Conservation (phyloP, 345 rosid species). For the Gossypium longicalyx region DNA sequence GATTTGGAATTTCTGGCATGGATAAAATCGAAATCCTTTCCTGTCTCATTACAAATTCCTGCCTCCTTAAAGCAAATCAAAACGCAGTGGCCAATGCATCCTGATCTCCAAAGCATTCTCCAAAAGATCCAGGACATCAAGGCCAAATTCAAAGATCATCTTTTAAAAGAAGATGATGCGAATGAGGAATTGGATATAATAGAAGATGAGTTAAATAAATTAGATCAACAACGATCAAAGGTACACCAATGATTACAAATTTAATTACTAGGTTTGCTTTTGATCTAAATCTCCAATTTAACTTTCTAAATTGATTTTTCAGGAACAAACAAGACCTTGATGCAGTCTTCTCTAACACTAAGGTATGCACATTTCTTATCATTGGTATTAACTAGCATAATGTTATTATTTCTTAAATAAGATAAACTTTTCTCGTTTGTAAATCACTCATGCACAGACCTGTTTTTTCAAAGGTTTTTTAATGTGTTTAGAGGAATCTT, state of each 20-base stretch:
- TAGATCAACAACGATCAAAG: neutral
- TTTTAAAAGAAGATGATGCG: neutral
- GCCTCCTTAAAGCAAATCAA: neutral
- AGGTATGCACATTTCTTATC: neutral
- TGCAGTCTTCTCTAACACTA: neutral
- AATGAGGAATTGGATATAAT: neutral
- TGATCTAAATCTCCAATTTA: neutral
- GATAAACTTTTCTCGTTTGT: too few species aligned
- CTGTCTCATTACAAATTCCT: neutral
- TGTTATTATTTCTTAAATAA: too few species aligned
- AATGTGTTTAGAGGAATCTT: too few species aligned
- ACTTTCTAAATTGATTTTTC: neutral
- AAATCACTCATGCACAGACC: too few species aligned
- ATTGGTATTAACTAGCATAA: neutral
- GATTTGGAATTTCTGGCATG: too few species aligned
- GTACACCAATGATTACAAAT: neutral
- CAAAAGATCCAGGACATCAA: neutral
- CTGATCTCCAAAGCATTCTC: neutral
- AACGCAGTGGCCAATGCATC: neutral
- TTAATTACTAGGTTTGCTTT: neutral
- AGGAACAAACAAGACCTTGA: neutral
- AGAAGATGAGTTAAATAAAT: neutral
- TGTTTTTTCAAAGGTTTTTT: too few species aligned
- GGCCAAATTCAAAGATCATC: neutral
- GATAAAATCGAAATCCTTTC: neutral